Evolutionary conservation across 495 filamentous ascomycete genomes (phyloP).

Genomic region (Terfezia boudieri): DNA sequence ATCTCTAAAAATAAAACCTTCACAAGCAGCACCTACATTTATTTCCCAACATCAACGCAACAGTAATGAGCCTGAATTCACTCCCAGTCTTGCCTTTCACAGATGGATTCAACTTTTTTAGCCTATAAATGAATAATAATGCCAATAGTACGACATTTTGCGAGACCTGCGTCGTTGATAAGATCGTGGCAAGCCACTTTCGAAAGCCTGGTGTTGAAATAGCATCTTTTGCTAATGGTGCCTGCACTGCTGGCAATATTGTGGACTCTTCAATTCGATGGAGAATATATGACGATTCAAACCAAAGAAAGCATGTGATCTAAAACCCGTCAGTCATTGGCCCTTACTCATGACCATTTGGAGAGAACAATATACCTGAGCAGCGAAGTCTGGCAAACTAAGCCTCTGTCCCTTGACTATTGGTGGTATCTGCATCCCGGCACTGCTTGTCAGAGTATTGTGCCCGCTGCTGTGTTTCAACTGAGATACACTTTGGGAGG

Average conservation of each 20-base stretch:
- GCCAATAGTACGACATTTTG: slow-evolving; percentile 88
- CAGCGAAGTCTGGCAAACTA: slow-evolving; percentile 58
- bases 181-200: slow-evolving; percentile 80
- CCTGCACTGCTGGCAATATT: slow-evolving; percentile 25
- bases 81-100: slow-evolving; percentile 84
- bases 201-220: slow-evolving; percentile 57
- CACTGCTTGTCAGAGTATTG: slow-evolving; percentile 6
- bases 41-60: slow-evolving; percentile 94
- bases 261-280: slow-evolving; percentile 45
- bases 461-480: slow-evolving; percentile 3
- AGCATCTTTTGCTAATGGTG: slow-evolving; percentile 42
- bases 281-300: slow-evolving; percentile 63
- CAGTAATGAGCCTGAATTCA: slow-evolving; percentile 84
- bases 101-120: slow-evolving; percentile 70
- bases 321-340: slow-evolving; percentile 20
- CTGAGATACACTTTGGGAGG: too few species aligned
- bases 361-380: slow-evolving; percentile 34
- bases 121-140: slow-evolving; percentile 73
- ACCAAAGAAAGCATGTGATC: slow-evolving; percentile 98
- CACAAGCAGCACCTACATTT: slow-evolving; percentile 43
- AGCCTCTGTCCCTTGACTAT: slow-evolving; percentile 47
- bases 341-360: neutral
- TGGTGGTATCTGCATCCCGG: slow-evolving; percentile 34
- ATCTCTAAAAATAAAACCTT: slow-evolving; percentile 1
- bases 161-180: slow-evolving; percentile 89